A percentile compares a stretch with the other conserved stretches of the same genome.
These are phyloP conservation scores for Trypanosomatidae sp. DNA, from an alignment of 208 protist species.

Conservation along the genomic window DNA sequence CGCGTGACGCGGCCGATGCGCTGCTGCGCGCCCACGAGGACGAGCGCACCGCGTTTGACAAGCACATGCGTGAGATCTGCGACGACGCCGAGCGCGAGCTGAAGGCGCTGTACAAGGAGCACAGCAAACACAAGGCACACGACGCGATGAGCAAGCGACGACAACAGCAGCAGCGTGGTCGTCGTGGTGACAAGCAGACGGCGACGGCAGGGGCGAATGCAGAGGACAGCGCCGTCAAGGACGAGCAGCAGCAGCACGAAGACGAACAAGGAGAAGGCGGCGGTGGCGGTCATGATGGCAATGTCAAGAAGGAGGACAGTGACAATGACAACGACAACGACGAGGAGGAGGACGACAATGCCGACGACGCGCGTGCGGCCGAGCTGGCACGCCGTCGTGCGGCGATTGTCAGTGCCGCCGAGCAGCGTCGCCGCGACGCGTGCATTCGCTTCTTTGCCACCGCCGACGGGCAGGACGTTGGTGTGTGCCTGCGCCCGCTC, in stretches of 20 bases:
- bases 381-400: conserved; percentile 18
- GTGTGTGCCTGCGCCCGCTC: conserved; percentile 44
- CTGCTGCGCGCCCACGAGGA: conserved; percentile 39
- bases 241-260: background rate
- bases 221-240: background rate
- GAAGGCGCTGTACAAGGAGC: conserved; percentile 6
- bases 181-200: background rate
- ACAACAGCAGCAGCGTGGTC: too few relatives aligned
- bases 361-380: background rate
- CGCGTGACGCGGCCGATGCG: conserved; percentile 39
- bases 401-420: conserved; percentile 15
- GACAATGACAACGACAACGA: background rate
- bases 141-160: background rate
- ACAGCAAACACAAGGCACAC: background rate
- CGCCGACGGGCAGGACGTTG: conserved; percentile 36
- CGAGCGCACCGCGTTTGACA: conserved; percentile 18
- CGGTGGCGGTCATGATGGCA: background rate
- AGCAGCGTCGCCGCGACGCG: conserved; percentile 16
- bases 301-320: background rate
- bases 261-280: background rate
- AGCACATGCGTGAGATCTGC: conserved; percentile 40
- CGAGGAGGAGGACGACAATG: background rate
- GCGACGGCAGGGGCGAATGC: background rate
- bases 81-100: conserved; percentile 72
- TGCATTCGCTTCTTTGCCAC: conserved; percentile 15